A percentile compares a stretch with the other conserved stretches of the same genome.
Evolutionary conservation across 2,329 filamentous ascomycete genomes (phyloP).

Genomic region (Calonectria naviculata): DNA sequence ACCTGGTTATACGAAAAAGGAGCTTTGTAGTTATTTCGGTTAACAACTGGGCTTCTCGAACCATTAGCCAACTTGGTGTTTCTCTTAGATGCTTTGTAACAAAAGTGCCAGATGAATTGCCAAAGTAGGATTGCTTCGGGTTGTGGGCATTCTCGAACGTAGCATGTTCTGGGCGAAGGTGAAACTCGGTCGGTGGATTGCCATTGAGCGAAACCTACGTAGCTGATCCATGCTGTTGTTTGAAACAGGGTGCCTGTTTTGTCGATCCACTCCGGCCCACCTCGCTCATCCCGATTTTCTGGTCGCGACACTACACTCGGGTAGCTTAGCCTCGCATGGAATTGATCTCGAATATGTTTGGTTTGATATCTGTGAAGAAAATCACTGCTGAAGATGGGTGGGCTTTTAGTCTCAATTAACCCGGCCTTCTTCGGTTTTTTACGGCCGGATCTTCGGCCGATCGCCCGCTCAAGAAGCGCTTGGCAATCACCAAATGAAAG

Average conservation of each 20-base stretch:
- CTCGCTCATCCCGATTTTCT: not conserved
- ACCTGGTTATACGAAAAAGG: too few relatives aligned
- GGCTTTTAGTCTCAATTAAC: too few relatives aligned
- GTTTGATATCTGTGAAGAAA: too few relatives aligned
- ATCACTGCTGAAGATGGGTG: too few relatives aligned
- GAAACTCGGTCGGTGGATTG: not conserved
- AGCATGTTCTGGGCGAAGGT: not conserved
- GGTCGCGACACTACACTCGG: not conserved
- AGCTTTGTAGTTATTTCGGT: too few relatives aligned
- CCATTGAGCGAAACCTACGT: not conserved
- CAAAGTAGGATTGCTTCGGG: not conserved
- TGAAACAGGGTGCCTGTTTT: not conserved
- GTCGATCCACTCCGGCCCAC: not conserved
- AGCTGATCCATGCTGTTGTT: not conserved
- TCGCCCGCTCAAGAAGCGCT: not conserved
- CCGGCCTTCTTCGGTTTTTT: too few relatives aligned
- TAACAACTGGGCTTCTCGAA: too few relatives aligned
- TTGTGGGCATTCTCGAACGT: not conserved
- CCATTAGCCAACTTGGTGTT: too few relatives aligned
- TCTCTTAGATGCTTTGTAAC: too few relatives aligned
- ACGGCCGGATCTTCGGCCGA: not conserved
- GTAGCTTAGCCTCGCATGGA: not conserved
- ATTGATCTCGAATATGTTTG: not conserved
- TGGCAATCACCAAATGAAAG: not conserved
- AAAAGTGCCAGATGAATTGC: too few relatives aligned